These are phyloP conservation scores for Pyrrhoderma lamaoense DNA, from an alignment of 1,284 basidiomycete genomes.

Conservation along the genomic window DNA sequence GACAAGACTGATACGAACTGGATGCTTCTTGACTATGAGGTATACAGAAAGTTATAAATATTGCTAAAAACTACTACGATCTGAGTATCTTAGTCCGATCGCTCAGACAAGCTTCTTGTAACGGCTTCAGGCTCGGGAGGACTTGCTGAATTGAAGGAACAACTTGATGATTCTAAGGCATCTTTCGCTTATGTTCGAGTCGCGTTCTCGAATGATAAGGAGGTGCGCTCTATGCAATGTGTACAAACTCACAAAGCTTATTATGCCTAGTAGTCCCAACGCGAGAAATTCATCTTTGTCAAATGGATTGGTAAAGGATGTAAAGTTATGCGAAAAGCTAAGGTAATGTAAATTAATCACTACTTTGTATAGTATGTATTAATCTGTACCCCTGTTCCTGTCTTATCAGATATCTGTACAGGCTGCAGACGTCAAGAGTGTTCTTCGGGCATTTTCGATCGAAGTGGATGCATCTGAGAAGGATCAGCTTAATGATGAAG, in stretches of 20 bases:
- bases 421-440: constrained; percentile 74
- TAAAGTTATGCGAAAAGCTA: constrained; percentile 87
- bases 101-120: constrained; percentile 75
- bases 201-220: constrained; percentile 80
- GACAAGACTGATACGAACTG: constrained; percentile 82
- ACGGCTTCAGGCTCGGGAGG: constrained; percentile 74
- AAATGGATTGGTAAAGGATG: constrained; percentile 84
- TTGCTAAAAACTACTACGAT: constrained; percentile 2
- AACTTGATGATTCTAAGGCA: constrained; percentile 66
- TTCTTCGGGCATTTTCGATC: constrained; percentile 74
- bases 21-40: constrained; percentile 83
- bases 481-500: constrained; percentile 78
- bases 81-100: constrained; percentile 38
- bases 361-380: constrained; percentile 13
- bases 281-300: constrained; percentile 87
- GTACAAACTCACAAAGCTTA: background rate
- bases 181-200: constrained; percentile 81
- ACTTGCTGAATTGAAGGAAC: constrained; percentile 68
- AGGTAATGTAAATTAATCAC: constrained; percentile 44
- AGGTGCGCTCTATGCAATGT: constrained; percentile 24
- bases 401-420: constrained; percentile 76
- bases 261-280: constrained; percentile 38
- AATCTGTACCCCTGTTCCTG: constrained; percentile 1
- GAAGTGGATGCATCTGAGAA: constrained; percentile 77
- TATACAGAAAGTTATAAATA: constrained; percentile 26